These are phyloP conservation scores for Boletus subcaerulescens DNA, from an alignment of 768 basidiomycete species.

Conservation along the genomic window DNA sequence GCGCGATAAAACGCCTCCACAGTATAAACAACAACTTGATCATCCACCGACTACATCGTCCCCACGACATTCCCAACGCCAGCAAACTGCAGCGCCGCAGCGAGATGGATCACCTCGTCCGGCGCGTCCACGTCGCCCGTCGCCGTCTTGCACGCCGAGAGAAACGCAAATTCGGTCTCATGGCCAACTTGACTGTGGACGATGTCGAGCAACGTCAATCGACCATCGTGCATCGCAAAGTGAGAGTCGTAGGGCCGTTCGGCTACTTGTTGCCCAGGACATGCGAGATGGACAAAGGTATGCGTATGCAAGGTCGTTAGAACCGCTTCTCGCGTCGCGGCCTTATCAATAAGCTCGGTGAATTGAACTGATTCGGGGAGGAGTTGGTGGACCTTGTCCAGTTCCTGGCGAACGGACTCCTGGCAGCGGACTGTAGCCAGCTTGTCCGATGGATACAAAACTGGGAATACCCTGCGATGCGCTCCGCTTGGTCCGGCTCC, in stretches of 20 bases:
- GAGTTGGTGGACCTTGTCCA: conserved; percentile 9
- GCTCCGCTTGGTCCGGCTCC: conserved; percentile 5
- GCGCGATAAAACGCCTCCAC: conserved; percentile 19
- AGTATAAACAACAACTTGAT: too few species aligned
- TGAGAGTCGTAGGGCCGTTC: conserved; percentile 16
- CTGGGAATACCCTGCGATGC: background rate
- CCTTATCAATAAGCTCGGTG: conserved; percentile 10
- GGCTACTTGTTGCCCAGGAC: conserved; percentile 21
- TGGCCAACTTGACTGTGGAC: conserved; percentile 7
- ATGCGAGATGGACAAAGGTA: conserved; percentile 26
- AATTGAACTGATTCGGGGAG: conserved; percentile 6
- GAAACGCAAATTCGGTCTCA: conserved; percentile 27
- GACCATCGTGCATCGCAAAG: conserved; percentile 19
- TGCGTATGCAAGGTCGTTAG: conserved; percentile 13
- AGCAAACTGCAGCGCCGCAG: conserved; percentile 29
- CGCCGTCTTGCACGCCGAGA: conserved; percentile 32
- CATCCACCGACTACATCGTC: conserved; percentile 31
- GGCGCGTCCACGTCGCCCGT: conserved; percentile 21
- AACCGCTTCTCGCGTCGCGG: conserved; percentile 12
- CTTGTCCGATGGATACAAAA: conserved; percentile 19
- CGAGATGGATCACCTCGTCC: conserved; percentile 31
- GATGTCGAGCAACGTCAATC: conserved; percentile 23
- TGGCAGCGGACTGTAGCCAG: background rate
- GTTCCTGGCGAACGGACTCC: conserved; percentile 11
- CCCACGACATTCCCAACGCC: conserved; percentile 29